Conservation (phyloP, 2,329 filamentous ascomycete species). For the Fusarium mexicanum region DNA sequence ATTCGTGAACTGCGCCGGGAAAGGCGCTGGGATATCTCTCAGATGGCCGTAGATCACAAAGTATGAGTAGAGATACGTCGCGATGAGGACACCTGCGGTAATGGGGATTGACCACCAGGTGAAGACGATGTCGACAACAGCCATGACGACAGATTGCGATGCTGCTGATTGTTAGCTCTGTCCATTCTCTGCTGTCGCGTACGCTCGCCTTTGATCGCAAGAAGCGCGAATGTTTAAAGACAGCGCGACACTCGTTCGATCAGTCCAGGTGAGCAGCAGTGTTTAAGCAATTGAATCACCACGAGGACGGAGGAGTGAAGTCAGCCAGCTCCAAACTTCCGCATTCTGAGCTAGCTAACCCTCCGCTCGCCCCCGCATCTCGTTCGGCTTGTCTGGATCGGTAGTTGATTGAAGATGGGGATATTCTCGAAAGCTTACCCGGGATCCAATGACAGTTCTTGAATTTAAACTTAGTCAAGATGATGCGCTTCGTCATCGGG, state of each 20-base stretch:
- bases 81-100: slow-evolving; percentile 58
- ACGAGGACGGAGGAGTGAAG: not conserved
- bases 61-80: slow-evolving; percentile 69
- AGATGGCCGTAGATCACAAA: slow-evolving; percentile 63
- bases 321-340: not conserved
- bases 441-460: not conserved
- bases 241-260: not conserved
- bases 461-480: not conserved
- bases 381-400: not conserved
- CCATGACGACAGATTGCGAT: slow-evolving; percentile 37
- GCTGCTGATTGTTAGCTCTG: not conserved
- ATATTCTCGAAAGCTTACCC: not conserved
- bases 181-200: not conserved
- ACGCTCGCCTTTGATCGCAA: not conserved
- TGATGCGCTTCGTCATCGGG: not conserved
- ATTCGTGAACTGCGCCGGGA: slow-evolving; percentile 74
- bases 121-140: slow-evolving; percentile 43
- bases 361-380: slow-evolving; percentile 24
- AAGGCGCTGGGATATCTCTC: slow-evolving; percentile 68
- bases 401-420: not conserved
- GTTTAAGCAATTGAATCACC: not conserved
- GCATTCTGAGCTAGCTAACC: not conserved
- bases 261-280: not conserved
- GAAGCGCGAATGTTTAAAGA: not conserved
- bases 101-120: slow-evolving; percentile 59